Base-by-base conservation (phyloP, 768 basidiomycete genomes). In the Rhizopogon rudus region DNA sequence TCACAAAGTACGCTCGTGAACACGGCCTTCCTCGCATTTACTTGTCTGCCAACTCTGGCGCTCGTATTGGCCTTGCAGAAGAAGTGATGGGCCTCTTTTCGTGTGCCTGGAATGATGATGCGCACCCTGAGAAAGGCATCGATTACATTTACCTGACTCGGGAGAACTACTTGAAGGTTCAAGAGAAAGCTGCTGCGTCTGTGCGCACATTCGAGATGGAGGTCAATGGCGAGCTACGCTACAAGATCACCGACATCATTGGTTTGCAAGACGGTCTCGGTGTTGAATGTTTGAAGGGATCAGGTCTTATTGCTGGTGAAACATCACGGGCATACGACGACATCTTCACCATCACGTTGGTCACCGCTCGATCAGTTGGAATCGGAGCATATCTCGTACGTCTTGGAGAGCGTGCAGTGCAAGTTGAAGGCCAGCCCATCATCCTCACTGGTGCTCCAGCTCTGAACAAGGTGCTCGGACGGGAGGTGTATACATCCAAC, bases 321-420 rank as follows among this genome's bases (percentile, higher is more conserved):
- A 99, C 97, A 0, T 96, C 95, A 35, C 85, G 97, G 35, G 97
- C 97, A 1, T 99, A 99, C 72, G 96, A 98, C 64, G 97, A 99
- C 67, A 98, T 99, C 68, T 99, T 99, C 80, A 99, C 97, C 48
- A 96, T 98, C 72, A 98, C 97, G 9, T 84, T 99, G 64, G 97
- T 99, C 61, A 97, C 94, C 43, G 97, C 95, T 60, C 92, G 97
- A 46, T 98, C 97, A 5, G 97, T 99, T 63, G 97, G 97, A 71
- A 99, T 98, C 63, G 97, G 97, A 63, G 97, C 97, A 13, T 98
- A 99, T 72, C 90, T 99, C 54, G 94, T 99, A 53, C 93, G 97
- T 60, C 82, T 99, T 43, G 97, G 97, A 59, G 91, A 99, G 76
- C 87, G 97, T 60, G 92, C 97, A 2, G 92, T 99, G 44, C 97